These are phyloP conservation scores for Leishmania guyanensis DNA, from an alignment of 208 protist species.

Conservation along the genomic window DNA sequence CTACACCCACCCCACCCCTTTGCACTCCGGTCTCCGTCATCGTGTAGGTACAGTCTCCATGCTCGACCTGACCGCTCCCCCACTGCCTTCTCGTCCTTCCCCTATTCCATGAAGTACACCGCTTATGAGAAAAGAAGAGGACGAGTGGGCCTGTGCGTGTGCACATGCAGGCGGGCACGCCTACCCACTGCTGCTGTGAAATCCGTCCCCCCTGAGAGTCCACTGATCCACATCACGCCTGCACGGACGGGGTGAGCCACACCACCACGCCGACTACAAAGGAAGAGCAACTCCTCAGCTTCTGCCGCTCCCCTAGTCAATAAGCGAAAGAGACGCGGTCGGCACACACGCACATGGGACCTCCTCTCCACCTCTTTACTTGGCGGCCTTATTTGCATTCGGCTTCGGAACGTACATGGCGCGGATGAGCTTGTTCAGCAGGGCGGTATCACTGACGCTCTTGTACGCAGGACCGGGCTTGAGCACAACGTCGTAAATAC, in stretches of 20 bases:
- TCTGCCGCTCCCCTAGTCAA: background rate
- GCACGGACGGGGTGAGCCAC: background rate
- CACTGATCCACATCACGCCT: background rate
- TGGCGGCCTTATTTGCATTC: conserved; percentile 36
- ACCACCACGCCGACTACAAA: background rate
- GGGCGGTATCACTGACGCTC: conserved; percentile 64
- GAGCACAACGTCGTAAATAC: conserved; percentile 69
- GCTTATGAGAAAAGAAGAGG: background rate
- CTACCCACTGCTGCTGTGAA: background rate
- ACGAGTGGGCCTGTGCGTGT: background rate
- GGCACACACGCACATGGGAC: background rate
- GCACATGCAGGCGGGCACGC: background rate
- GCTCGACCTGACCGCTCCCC: background rate
- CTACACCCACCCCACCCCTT: background rate
- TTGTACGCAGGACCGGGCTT: conserved; percentile 53
- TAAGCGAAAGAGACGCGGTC: background rate
- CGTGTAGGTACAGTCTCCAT: background rate
- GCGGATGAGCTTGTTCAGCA: conserved; percentile 65
- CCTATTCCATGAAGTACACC: background rate
- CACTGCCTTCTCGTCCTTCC: background rate
- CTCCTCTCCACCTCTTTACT: background rate
- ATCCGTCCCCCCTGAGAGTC: background rate
- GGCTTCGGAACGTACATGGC: conserved; percentile 70
- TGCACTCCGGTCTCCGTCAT: background rate
- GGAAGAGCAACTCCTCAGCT: background rate